Percentiles rank a stretch among this genome's conserved stretches.
These are phyloP conservation scores for Hyphopichia khmerensis DNA, from an alignment of 1,139 yeast genomes.

Conservation along the genomic window DNA sequence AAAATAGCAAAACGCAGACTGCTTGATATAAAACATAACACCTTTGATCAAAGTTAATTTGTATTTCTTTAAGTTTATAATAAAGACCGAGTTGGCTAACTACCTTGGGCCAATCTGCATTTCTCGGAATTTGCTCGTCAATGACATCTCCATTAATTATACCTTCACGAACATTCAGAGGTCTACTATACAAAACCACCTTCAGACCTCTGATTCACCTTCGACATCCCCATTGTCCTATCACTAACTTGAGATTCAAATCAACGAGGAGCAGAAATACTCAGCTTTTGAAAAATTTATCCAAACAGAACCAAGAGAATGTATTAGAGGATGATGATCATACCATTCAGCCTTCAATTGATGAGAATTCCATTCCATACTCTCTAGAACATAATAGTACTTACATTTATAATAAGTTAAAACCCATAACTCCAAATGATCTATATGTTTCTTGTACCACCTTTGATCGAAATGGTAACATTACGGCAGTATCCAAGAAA, in stretches of 20 bases:
- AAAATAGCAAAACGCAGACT: too few relatives aligned
- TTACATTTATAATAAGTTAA: conserved; percentile 30
- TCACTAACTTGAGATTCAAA: not conserved
- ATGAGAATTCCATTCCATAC: not conserved
- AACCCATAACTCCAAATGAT: conserved; percentile 61
- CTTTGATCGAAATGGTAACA: conserved; percentile 71
- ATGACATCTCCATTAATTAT: not conserved
- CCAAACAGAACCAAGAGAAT: not conserved
- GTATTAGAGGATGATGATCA: not conserved
- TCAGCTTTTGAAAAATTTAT: not conserved
- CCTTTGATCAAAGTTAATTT: too few relatives aligned
- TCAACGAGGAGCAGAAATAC: not conserved
- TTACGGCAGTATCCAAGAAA: conserved; percentile 71
- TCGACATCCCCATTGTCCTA: not conserved
- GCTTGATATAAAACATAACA: too few relatives aligned
- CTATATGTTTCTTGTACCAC: conserved; percentile 65
- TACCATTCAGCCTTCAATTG: not conserved
- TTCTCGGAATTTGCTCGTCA: too few relatives aligned
- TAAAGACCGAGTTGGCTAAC: too few relatives aligned
- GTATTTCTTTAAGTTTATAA: too few relatives aligned
- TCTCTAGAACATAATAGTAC: not conserved
- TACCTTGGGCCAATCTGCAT: not conserved
- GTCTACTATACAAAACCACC: not conserved
- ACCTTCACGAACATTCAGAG: not conserved
- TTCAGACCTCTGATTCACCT: not conserved